Evolutionary conservation across 2,329 filamentous ascomycete genomes (phyloP), one percentile per base, ranked within the genome.

Genomic region (Beauveria sp.): DNA sequence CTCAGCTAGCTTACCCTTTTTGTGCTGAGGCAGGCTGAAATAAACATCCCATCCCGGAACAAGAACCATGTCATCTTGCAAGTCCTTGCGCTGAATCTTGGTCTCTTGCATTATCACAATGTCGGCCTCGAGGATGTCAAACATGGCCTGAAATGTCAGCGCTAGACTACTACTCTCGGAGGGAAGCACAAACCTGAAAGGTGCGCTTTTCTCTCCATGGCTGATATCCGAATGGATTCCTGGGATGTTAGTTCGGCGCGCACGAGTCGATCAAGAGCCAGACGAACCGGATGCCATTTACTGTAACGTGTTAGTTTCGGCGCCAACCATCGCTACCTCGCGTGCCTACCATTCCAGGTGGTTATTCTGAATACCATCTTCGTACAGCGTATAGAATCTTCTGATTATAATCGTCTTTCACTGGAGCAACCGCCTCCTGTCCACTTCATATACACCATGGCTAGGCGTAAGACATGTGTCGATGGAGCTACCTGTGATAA

Each of bases 51-150:
- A 99, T 14, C 95, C 95, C 0, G 90, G 86, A 0, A 98, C 86
- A 40, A 98, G 79, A 10, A 98, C 93, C 91, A 98, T 98, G 68
- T 98, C 95, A 80, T 98, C 95, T 46, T 81, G 83, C 1, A 99
- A 79, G 67, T 97, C 93, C 71, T 96, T 96, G 62, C 89, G 84
- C 71, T 98, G 95, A 46, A 98, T 97, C 76, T 98, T 99, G 49
- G 91, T 87, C 75, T 98, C 95, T 73, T 99, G 95, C 79, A 98
- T 92, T 62, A 97, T 82, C 20, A 98, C 86, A 65, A 99, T 95
- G 72, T 99, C 95, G 58, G 93, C 87, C 72, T 95, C 90, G 7
- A 99, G 82, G 49, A 89, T 90, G 67, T 96, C 90, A 75, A 99
- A 98, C 95, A 98, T 98, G 66, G 88, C 82, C 88, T 91, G 63